Conservation (phyloP, 805 yeast genomes). For the Metschnikowia corniflorae region DNA sequence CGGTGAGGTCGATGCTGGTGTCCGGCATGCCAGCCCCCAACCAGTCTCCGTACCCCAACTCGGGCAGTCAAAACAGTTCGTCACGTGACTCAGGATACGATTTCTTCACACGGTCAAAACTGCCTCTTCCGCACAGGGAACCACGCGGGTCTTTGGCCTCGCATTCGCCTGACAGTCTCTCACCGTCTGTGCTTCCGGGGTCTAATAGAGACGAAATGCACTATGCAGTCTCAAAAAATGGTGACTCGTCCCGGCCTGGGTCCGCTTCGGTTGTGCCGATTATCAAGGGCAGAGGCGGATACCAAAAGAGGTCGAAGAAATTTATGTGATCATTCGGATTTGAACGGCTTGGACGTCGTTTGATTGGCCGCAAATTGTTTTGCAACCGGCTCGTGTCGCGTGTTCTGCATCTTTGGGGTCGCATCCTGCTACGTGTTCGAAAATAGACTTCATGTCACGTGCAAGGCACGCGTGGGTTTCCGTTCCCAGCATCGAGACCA, state of each 20-base stretch:
- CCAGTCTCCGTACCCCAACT: too few relatives aligned
- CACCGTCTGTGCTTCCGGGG: background rate
- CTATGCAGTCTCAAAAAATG: too few relatives aligned
- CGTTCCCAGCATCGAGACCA: too few relatives aligned
- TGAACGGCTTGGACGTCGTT: too few relatives aligned
- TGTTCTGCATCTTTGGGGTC: too few relatives aligned
- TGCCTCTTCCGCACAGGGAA: background rate
- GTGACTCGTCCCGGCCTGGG: background rate
- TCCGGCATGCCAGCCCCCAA: too few relatives aligned
- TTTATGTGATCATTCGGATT: too few relatives aligned
- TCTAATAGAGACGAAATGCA: too few relatives aligned
- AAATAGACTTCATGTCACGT: too few relatives aligned
- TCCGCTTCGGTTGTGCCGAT: conserved; percentile 23
- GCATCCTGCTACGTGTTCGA: too few relatives aligned
- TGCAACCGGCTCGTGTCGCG: background rate
- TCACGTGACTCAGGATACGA: conserved; percentile 22
- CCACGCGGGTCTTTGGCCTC: background rate
- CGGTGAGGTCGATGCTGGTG: too few relatives aligned
- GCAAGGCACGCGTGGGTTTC: too few relatives aligned
- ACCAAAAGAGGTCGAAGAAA: conserved; percentile 40
- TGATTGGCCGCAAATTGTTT: background rate
- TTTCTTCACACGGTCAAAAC: background rate
- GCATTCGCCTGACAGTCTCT: background rate
- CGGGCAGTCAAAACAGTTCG: conserved; percentile 36
- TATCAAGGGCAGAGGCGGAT: conserved; percentile 43